phyloP scores from a whole-genome alignment of 73 alveolate species.

The Paramecium biaurelia region DNA sequence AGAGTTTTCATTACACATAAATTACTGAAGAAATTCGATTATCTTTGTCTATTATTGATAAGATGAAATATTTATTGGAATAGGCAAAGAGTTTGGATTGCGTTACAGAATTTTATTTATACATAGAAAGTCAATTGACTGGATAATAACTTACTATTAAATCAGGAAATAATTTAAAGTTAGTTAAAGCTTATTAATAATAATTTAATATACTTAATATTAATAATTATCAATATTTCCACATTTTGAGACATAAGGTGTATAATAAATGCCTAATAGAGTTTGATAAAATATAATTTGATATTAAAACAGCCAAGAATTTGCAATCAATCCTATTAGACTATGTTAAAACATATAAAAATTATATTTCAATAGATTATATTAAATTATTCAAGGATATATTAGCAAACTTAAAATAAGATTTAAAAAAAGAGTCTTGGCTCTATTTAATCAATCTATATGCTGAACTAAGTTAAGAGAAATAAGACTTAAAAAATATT shows the following conservation, averaged over 20 bases:
- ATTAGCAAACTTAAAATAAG: not conserved
- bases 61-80: not conserved
- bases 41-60: slow-evolving; percentile 15
- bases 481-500: not conserved
- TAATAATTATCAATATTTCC: not conserved
- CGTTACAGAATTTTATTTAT: not conserved
- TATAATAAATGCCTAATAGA: not conserved
- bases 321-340: not conserved
- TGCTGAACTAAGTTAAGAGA: not conserved
- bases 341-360: not conserved
- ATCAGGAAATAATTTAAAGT: not conserved
- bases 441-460: not conserved
- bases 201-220: not conserved
- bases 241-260: not conserved
- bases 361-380: not conserved
- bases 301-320: not conserved
- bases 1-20: not conserved
- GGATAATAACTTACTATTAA: not conserved
- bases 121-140: not conserved
- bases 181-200: not conserved
- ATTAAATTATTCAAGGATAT: not conserved
- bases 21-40: not conserved
- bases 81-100: not conserved
- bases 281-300: not conserved
- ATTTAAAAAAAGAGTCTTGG: not conserved